Conservation (phyloP, 2,329 filamentous ascomycete genomes). For the Phaeoacremonium minimum region DNA sequence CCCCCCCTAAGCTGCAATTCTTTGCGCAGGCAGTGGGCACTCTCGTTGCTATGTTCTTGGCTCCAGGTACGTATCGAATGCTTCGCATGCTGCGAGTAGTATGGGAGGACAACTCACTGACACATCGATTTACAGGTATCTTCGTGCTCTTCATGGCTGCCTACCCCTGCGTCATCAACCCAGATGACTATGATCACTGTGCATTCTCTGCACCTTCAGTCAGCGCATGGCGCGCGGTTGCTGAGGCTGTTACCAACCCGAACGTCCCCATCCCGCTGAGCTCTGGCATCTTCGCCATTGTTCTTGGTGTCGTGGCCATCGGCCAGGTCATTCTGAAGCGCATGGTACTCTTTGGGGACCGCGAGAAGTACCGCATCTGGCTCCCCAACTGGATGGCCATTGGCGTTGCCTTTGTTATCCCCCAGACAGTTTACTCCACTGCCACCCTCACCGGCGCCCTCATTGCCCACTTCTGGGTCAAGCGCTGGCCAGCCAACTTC, state of each 20-base stretch:
- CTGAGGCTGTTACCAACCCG: slow-evolving; percentile 55
- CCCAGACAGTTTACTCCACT: slow-evolving; percentile 50
- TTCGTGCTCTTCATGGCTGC: slow-evolving; percentile 65
- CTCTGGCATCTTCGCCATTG: slow-evolving; percentile 53
- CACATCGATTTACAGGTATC: too few relatives aligned
- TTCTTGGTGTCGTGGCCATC: slow-evolving; percentile 47
- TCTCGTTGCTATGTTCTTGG: slow-evolving; percentile 61
- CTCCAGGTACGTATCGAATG: too few relatives aligned
- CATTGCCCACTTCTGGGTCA: slow-evolving; percentile 48
- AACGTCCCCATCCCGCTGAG: slow-evolving; percentile 45
- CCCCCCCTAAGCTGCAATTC: slow-evolving; percentile 62
- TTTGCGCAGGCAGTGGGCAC: slow-evolving; percentile 60
- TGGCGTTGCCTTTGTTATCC: slow-evolving; percentile 53
- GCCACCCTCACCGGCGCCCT: slow-evolving; percentile 55
- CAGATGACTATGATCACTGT: slow-evolving; percentile 39
- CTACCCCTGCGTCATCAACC: slow-evolving; percentile 62
- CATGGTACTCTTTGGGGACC: slow-evolving; percentile 39
- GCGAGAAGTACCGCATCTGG: slow-evolving; percentile 49
- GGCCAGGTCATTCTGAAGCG: slow-evolving; percentile 6
- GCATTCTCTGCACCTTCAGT: slow-evolving; percentile 61
- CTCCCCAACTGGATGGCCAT: slow-evolving; percentile 61
- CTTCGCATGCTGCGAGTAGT: too few relatives aligned
- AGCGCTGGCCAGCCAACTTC: slow-evolving; percentile 45
- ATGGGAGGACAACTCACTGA: too few relatives aligned
- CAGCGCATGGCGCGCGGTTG: slow-evolving; percentile 62